Conservation (phyloP, 2,329 filamentous ascomycete genomes). For the Thelonectria blattea region DNA sequence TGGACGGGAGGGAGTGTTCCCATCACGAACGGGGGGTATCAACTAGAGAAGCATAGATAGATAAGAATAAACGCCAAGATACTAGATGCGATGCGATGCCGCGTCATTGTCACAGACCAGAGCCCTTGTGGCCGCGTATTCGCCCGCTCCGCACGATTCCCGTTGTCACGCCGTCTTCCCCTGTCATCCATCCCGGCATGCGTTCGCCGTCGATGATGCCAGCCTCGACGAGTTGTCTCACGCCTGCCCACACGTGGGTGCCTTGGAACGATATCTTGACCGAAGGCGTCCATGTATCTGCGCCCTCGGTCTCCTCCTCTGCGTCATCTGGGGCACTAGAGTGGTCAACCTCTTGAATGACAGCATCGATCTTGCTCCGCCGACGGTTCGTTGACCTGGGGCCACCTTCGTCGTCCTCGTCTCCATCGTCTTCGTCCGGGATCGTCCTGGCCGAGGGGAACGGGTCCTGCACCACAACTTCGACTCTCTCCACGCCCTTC, state of each 20-base stretch:
- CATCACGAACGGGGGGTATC: slow-evolving; percentile 37
- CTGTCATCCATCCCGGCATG: slow-evolving; percentile 92
- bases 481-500: slow-evolving; percentile 66
- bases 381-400: slow-evolving; percentile 26
- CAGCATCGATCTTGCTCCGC: slow-evolving; percentile 46
- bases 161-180: slow-evolving; percentile 80
- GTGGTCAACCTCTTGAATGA: slow-evolving; percentile 40
- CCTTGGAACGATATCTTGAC: slow-evolving; percentile 75
- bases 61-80: slow-evolving; percentile 25
- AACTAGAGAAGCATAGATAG: slow-evolving; percentile 38
- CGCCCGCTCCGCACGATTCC: slow-evolving; percentile 72
- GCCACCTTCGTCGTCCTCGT: slow-evolving; percentile 19
- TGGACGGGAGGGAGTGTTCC: slow-evolving; percentile 15
- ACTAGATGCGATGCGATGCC: slow-evolving; percentile 26
- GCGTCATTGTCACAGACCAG: slow-evolving; percentile 51
- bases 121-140: slow-evolving; percentile 64
- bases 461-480: slow-evolving; percentile 64
- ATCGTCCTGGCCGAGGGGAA: slow-evolving; percentile 49
- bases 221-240: slow-evolving; percentile 77
- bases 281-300: slow-evolving; percentile 42
- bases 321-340: slow-evolving; percentile 32
- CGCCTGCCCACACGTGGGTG: slow-evolving; percentile 78
- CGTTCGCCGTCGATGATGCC: slow-evolving; percentile 76
- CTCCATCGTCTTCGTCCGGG: slow-evolving; percentile 36
- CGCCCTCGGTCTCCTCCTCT: slow-evolving; percentile 35